These are phyloP conservation scores for Metschnikowia kunwiensis DNA, from an alignment of 805 yeast genomes.

Conservation along the genomic window DNA sequence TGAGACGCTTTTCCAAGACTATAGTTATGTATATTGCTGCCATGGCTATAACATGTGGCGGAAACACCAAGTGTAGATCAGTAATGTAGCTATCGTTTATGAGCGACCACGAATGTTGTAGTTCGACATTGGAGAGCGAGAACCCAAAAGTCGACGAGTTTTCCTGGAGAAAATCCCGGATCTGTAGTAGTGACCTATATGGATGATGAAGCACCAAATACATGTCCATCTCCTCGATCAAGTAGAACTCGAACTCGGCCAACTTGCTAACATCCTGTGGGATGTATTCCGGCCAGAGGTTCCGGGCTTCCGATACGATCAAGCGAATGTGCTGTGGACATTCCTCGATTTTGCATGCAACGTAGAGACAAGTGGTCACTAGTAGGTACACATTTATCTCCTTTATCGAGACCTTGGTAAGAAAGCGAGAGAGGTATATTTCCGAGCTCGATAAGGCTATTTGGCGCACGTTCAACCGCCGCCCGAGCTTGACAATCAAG, in stretches of 20 bases:
- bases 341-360: slow-evolving; percentile 93
- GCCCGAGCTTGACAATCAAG: slow-evolving; percentile 69
- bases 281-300: slow-evolving; percentile 91
- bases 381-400: slow-evolving; percentile 81
- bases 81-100: slow-evolving; percentile 88
- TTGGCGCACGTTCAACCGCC: slow-evolving; percentile 75
- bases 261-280: slow-evolving; percentile 88
- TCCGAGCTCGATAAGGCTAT: slow-evolving; percentile 87
- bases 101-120: slow-evolving; percentile 85
- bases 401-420: slow-evolving; percentile 65
- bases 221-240: slow-evolving; percentile 82
- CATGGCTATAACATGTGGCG: slow-evolving; percentile 87
- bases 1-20: slow-evolving; percentile 46
- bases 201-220: slow-evolving; percentile 75
- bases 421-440: slow-evolving; percentile 74
- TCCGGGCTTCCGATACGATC: slow-evolving; percentile 78
- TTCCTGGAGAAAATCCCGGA: slow-evolving; percentile 43
- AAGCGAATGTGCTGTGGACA: slow-evolving; percentile 91
- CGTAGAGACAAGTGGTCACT: slow-evolving; percentile 80
- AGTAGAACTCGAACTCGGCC: slow-evolving; percentile 93
- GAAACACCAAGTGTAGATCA: slow-evolving; percentile 74
- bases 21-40: slow-evolving; percentile 79
- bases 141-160: slow-evolving; percentile 28
- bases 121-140: slow-evolving; percentile 55
- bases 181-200: slow-evolving; percentile 57